Base-by-base conservation (phyloP, 139 green algal genomes). In the Parachlorella kessleri region DNA sequence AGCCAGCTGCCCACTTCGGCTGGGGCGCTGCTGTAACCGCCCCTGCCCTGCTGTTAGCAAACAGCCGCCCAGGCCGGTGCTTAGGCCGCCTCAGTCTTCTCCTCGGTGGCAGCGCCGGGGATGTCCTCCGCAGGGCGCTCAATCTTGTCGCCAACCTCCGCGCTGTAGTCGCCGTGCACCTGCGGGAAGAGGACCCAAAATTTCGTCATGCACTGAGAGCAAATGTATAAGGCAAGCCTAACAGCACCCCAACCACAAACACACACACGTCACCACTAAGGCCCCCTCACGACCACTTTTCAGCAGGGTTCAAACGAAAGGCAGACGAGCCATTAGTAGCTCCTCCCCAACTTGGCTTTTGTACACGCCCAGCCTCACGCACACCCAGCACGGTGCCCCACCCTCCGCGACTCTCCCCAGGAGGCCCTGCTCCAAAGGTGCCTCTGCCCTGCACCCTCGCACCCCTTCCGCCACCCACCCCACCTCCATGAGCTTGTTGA, bases 401-500 rank as follows among this genome's bases (percentile, higher is more conserved):
- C 28, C 24, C 23, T 68, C 63, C 23, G 14, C 23, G 63, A 68
- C n/a, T n/a, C n/a, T n/a, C n/a, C n/a, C n/a, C n/a, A n/a, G n/a
- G n/a, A n/a, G n/a, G n/a, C n/a, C n/a, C n/a, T n/a, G n/a, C n/a
- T n/a, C n/a, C n/a, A n/a, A n/a, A n/a, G n/a, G n/a, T n/a, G n/a
- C n/a, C n/a, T n/a, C n/a, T n/a, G n/a, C n/a, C n/a, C n/a, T n/a
- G n/a, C n/a, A n/a, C n/a, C n/a, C n/a, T n/a, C n/a, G n/a, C n/a
- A n/a, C n/a, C n/a, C n/a, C n/a, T n/a, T n/a, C n/a, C n/a, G n/a
- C n/a, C n/a, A n/a, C n/a, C n/a, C n/a, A n/a, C 18, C 73, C 23
- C 73, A 99, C 96, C 91, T 99, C 97, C 95, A 99, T 98, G 42
- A 99, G 93, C 91, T 98, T 98, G 86, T 85, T 94, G 65, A 98